Evolutionary conservation across 768 basidiomycete genomes (phyloP), one percentile per base, ranked within the genome.

Genomic region (Termitomyces eurrhizus): DNA sequence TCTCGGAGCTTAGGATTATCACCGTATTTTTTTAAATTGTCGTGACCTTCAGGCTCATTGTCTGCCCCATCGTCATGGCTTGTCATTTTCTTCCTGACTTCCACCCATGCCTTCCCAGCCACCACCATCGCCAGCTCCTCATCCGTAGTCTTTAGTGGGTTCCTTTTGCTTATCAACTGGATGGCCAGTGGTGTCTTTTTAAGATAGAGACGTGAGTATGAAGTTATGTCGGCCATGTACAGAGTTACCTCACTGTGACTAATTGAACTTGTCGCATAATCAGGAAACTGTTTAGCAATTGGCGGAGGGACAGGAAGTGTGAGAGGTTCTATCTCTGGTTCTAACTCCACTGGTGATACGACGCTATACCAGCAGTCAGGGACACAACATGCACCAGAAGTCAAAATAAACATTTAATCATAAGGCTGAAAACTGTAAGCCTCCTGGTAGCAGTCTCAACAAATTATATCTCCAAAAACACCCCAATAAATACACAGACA

Each of bases 11-110:
- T n/a, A n/a, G n/a, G n/a, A n/a, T n/a, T n/a, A 58, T 55, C 51
- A 12, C 61, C 56, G 44, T 50, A 64, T 42, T 42, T n/a, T 42
- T 42, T n/a, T n/a, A n/a, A n/a, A 21, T 59, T 62, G 32, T 59
- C 48, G 29, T 29, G 41, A 13, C 54, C 14, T 8, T 66, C 57
- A 13, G 26, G 50, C 44, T 57, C 49, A 37, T 44, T 16, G 45
- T 51, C 59, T 16, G 24, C 60, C 4, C 41, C 58, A 52, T 60
- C 60, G 26, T 56, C 60, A 66, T 14, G 56, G 54, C 26, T 50
- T 55, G 33, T 52, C 55, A 37, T 57, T 62, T 29, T 37, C 66
- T 14, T 66, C 69, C 62, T 69, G 68, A 21, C 63, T 64, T 32
- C 51, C 56, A 29, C 45, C 26, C 9, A 24, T 36, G 18, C 50